Base-by-base conservation (phyloP, 192 early-diverging fungal species). In the Umbelopsis sp. region DNA sequence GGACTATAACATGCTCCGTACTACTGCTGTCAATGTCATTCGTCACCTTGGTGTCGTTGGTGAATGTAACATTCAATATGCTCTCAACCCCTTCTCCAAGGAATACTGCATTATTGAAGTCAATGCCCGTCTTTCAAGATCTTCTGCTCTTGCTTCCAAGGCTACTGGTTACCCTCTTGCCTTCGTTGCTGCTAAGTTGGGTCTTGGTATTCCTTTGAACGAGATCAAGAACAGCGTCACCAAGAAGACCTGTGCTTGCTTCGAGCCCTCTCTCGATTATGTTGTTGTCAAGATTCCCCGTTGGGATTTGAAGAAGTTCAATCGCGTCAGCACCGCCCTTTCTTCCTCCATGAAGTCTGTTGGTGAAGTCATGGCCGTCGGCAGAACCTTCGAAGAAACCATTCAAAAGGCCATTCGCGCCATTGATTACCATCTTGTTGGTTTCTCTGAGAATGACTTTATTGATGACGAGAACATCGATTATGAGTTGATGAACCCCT, bases 51-150 rank as follows among this genome's bases (percentile, higher is more conserved):
- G 97, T 69, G 97, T 99, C 1, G 88, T 99, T n/a, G 97, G 97
- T 69, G 97, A 99, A 85, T 99, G 97, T 85, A 99, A 99, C 81
- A 94, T 99, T 71, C 97, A 99, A 83, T 99, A 99, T 77, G 96
- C 95, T 23, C 86, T 99, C 48, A 97, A 97, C 85, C 97, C 97
- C 16, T 77, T 91, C 58, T 91, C 89, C 66, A 90, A 92, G 81
- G 97, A 99, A 81, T 99, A 97, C 85, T 92, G 93, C 82, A 94
- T 99, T 74, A 99, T 99, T 72, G 97, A 99, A 85, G 96, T 99
- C 75, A 99, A 99, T 74, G 97, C 97, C 23, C 93, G 97, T 67
- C 84, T 99, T 23, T 94, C 92, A 70, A 89, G 97, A 75, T 91
- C 88, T 66, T 94, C 93, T 18, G 97, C 97, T 13, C 85, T 99